A percentile compares a stretch with the other conserved stretches of the same genome.
Conservation (phyloP, 164 flowering plant species). For the Nymphaea thermarum region DNA sequence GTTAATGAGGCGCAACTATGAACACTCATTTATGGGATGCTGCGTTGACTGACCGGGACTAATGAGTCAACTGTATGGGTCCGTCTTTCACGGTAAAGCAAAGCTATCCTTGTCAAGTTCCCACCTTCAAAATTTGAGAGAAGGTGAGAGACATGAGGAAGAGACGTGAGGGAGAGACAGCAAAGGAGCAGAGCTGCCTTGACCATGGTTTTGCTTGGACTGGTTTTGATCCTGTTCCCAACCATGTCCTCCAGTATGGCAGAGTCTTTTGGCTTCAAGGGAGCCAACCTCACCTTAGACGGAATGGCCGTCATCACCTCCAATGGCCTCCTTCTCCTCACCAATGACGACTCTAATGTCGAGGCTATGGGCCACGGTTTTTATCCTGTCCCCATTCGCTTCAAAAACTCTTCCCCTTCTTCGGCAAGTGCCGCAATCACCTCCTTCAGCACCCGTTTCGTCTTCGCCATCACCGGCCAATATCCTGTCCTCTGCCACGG, state of each 20-base stretch:
- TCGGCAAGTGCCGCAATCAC: background rate
- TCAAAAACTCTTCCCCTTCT: slow-evolving; percentile 8
- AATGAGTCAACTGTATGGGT: too few species aligned
- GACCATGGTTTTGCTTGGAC: background rate
- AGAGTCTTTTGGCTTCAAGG: slow-evolving; percentile 2
- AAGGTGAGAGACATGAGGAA: too few species aligned
- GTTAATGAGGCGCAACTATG: too few species aligned
- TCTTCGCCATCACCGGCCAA: slow-evolving; percentile 13
- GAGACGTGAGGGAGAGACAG: too few species aligned
- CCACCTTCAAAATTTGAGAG: too few species aligned
- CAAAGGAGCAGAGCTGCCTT: background rate
- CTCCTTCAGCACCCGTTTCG: slow-evolving; percentile 22
- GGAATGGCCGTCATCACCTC: slow-evolving; percentile 6
- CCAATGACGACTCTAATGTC: background rate
- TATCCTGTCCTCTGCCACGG: slow-evolving; percentile 3
- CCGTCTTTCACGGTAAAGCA: too few species aligned
- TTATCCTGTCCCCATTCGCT: slow-evolving; percentile 1
- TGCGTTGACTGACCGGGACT: too few species aligned
- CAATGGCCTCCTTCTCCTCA: slow-evolving; percentile 5
- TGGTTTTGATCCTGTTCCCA: background rate
- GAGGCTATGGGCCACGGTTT: slow-evolving; percentile 5
- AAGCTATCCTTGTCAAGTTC: too few species aligned
- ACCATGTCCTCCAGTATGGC: background rate
- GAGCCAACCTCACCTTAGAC: slow-evolving; percentile 1
- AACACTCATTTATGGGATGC: too few species aligned